Evolutionary conservation across 139 green algal genomes (phyloP).

Genomic region (Tetradesmus lagerheimii): DNA sequence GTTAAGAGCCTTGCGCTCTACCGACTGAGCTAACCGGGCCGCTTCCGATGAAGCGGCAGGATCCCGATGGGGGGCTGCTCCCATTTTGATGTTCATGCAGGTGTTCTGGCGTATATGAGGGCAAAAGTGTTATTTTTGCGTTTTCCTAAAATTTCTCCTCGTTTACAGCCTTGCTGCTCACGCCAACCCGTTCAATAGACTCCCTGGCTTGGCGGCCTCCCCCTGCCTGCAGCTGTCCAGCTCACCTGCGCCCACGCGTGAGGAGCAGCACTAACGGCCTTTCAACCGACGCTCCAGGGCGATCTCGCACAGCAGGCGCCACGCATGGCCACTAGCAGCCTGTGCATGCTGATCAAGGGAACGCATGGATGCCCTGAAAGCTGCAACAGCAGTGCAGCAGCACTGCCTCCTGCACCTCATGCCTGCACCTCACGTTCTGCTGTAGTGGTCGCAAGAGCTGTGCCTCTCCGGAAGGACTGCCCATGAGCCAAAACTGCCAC

Average conservation of each 20-base stretch:
- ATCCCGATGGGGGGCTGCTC: not conserved
- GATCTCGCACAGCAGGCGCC: not conserved
- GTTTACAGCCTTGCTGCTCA: not conserved
- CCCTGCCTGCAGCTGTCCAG: not conserved
- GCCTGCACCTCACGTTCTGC: too few relatives aligned
- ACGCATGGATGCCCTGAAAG: not conserved
- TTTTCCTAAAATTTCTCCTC: not conserved
- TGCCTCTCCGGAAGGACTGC: too few relatives aligned
- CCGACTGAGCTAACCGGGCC: not conserved
- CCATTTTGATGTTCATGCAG: not conserved
- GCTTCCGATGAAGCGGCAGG: not conserved
- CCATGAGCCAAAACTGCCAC: too few relatives aligned
- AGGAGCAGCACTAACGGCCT: not conserved
- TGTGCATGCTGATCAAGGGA: not conserved
- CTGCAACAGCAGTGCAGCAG: not conserved
- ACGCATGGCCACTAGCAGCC: not conserved
- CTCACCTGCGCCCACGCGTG: not conserved
- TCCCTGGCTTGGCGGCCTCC: not conserved
- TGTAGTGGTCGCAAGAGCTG: too few relatives aligned
- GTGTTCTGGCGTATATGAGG: not conserved
- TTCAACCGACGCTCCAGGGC: not conserved
- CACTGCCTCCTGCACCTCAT: not conserved
- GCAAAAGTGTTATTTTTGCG: not conserved
- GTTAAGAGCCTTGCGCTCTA: conserved; percentile 5
- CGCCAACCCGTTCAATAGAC: not conserved